Evolutionary conservation across 2,329 filamentous ascomycete genomes (phyloP), one percentile per base, ranked within the genome.

Genomic region (Paecilomyces sp.): DNA sequence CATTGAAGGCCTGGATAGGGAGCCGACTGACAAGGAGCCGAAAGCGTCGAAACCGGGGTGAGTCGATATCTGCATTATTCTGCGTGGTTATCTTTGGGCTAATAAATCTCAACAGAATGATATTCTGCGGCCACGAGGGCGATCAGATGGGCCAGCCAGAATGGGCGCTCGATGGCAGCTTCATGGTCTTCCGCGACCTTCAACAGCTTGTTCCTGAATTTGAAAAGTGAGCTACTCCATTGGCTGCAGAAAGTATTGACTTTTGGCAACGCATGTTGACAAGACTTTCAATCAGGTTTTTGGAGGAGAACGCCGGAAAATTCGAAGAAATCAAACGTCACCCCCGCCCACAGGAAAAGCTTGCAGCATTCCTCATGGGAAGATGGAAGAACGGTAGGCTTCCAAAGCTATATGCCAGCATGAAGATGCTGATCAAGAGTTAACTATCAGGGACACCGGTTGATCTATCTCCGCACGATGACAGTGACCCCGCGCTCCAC

Each of bases 131-230:
- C 24, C 70, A 74, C 31, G 67, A 73, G 1, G 74, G 75, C 11
- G 75, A 79, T 58, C 58, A 61, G 12, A 60, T 28, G 64, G 66
- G 11, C 68, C 76, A 52, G 59, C 64, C 34, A 13, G 5, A 41
- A 1, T 80, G 77, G 78, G 75, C 77, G 30, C 64, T 72, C 1
- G 77, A 80, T 55, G 77, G 79, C 3, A 79, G 76, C 62, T 78
- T 79, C 59, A 68, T 80, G 9, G 75, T 70, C 31, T 77, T 80
- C 64, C 76, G 77, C 12, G 75, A 79, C 54, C 70, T 80, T 2
- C 68, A 74, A 57, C 77, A 81, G 61, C 71, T 77, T 3, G 78
- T 80, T 5, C 77, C 75, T 1, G 78, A 79, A 54, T 80, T 78
- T 55, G 65, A 80, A 4, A 60, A 58, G 67, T 69, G 63, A 24